Evolutionary conservation across 2,329 filamentous ascomycete genomes (phyloP).

Genomic region (Claviceps paspali): DNA sequence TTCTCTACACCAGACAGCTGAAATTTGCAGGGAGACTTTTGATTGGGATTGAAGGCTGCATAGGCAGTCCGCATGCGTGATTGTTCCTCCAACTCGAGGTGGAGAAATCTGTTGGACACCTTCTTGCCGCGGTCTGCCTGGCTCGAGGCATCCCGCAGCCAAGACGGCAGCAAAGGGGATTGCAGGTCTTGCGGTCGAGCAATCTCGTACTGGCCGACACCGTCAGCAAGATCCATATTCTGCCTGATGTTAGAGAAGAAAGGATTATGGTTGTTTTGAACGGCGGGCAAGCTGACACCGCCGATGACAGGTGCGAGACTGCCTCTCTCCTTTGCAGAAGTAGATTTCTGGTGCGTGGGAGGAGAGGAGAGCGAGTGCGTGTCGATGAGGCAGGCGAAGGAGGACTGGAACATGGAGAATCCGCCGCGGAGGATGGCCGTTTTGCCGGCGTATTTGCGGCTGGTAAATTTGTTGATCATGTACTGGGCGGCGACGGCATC

Average conservation of each 20-base stretch:
- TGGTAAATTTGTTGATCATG: slow-evolving; percentile 83
- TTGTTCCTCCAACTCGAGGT: slow-evolving; percentile 74
- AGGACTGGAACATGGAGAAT: slow-evolving; percentile 56
- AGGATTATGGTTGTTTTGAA: slow-evolving; percentile 57
- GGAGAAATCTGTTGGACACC: slow-evolving; percentile 70
- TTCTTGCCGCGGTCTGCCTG: slow-evolving; percentile 57
- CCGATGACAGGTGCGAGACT: slow-evolving; percentile 61
- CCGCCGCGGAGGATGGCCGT: slow-evolving; percentile 69
- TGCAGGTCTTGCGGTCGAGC: slow-evolving; percentile 30
- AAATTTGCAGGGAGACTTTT: slow-evolving; percentile 25
- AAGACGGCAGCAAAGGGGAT: slow-evolving; percentile 47
- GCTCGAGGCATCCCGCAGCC: slow-evolving; percentile 58
- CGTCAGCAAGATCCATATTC: slow-evolving; percentile 87
- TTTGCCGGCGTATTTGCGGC: slow-evolving; percentile 63
- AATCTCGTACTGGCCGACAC: slow-evolving; percentile 69
- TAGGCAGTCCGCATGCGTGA: slow-evolving; percentile 79
- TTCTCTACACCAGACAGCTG: slow-evolving; percentile 89
- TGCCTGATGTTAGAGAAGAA: slow-evolving; percentile 96
- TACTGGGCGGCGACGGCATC: slow-evolving; percentile 71
- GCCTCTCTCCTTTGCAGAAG: slow-evolving; percentile 18
- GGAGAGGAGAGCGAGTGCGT: slow-evolving; percentile 21
- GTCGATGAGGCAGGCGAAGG: slow-evolving; percentile 52
- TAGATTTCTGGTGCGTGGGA: neutral
- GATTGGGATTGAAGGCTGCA: slow-evolving; percentile 30
- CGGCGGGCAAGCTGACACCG: slow-evolving; percentile 66